These are phyloP conservation scores for Simplicillium aogashimaense DNA, from an alignment of 2,329 filamentous ascomycete species.

Conservation along the genomic window DNA sequence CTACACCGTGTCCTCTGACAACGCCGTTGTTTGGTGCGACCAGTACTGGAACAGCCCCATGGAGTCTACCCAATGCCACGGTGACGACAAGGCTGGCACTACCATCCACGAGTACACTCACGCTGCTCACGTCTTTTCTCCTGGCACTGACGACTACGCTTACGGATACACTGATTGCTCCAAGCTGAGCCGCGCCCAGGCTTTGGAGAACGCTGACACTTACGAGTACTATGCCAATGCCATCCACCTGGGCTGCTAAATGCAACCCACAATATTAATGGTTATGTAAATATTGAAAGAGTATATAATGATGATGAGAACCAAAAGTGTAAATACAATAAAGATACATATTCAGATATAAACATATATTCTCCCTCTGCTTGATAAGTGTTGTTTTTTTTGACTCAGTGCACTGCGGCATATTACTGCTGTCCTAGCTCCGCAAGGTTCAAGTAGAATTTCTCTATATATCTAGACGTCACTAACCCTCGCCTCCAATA, in stretches of 20 bases:
- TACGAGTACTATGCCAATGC: constrained; percentile 3
- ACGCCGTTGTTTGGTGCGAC: constrained; percentile 2
- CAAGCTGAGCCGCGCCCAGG: background rate
- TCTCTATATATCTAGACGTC: no score
- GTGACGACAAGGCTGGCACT: constrained; percentile 3
- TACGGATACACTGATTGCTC: constrained; percentile 1
- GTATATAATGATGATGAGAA: no score
- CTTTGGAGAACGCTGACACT: constrained; percentile 1
- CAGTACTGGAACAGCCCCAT: background rate
- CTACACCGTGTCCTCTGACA: constrained; percentile 1
- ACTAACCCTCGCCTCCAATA: no score
- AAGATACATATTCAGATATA: background rate
- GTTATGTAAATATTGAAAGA: no score
- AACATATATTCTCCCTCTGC: no score
- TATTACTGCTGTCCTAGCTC: no score
- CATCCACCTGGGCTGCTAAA: constrained; percentile 2
- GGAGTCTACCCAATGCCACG: constrained; percentile 2
- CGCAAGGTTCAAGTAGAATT: no score
- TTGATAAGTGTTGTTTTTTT: no score
- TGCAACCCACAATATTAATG: no score
- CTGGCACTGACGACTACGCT: constrained; percentile 1
- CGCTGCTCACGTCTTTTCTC: background rate
- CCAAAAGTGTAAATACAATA: background rate
- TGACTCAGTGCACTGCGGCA: no score
- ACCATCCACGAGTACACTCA: constrained; percentile 2